A percentile compares a stretch with the other conserved stretches of the same genome.
phyloP scores from a whole-genome alignment of 768 basidiomycete species.

The Suillus subluteus region DNA sequence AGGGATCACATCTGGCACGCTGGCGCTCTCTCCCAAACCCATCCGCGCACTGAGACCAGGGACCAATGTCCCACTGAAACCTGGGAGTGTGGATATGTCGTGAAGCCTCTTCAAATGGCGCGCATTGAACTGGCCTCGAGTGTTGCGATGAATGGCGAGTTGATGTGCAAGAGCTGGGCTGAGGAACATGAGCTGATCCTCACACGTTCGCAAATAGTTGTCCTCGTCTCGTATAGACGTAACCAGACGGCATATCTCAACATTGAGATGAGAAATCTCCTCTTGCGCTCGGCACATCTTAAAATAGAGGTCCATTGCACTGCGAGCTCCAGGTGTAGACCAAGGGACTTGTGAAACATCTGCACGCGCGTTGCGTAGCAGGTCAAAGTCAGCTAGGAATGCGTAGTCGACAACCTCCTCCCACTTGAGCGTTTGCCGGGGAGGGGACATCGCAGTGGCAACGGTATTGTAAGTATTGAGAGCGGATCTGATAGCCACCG shows the following conservation, averaged over 20 bases:
- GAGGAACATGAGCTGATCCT: conserved; percentile 3
- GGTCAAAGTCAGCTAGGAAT: conserved; percentile 18
- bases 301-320: conserved; percentile 24
- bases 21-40: conserved; percentile 5
- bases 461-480: background rate
- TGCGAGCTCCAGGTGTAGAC: conserved; percentile 17
- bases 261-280: conserved; percentile 24
- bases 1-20: background rate
- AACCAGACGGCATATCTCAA: conserved; percentile 24
- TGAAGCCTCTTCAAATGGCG: conserved; percentile 14
- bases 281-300: conserved; percentile 23
- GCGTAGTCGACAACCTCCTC: conserved; percentile 25
- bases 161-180: conserved; percentile 17
- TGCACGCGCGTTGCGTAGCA: conserved; percentile 17
- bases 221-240: conserved; percentile 24
- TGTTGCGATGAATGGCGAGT: conserved; percentile 11
- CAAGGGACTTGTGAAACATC: conserved; percentile 23
- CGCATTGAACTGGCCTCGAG: conserved; percentile 13
- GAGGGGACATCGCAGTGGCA: background rate
- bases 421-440: conserved; percentile 18
- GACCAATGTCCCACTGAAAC: conserved; percentile 13
- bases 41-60: background rate
- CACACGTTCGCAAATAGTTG: conserved; percentile 3
- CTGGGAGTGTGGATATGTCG: conserved; percentile 13
- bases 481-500: conserved; percentile 20